phyloP scores from a whole-genome alignment of 1,284 basidiomycete species.

The Salmacisia buchloeana region DNA sequence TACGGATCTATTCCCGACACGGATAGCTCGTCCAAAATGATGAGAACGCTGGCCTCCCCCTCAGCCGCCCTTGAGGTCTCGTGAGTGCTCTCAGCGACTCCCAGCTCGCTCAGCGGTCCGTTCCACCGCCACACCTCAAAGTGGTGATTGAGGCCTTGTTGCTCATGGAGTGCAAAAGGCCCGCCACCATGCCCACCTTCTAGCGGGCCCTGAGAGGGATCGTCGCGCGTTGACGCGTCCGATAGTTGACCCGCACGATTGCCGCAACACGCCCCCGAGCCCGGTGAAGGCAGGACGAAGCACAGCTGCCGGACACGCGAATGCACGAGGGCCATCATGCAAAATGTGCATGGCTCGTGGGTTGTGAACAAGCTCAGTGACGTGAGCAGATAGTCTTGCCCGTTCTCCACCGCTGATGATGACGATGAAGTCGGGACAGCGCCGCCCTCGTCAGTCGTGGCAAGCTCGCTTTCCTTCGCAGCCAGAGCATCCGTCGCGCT shows the following conservation, averaged over 20 bases:
- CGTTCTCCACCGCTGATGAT: slow-evolving; percentile 23
- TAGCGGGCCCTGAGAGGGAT: slow-evolving; percentile 7
- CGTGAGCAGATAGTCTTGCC: slow-evolving; percentile 46
- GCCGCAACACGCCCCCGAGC: slow-evolving; percentile 42
- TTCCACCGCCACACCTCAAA: slow-evolving; percentile 52
- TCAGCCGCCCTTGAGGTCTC: too few relatives aligned
- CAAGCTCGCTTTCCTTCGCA: too few relatives aligned
- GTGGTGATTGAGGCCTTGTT: slow-evolving; percentile 51
- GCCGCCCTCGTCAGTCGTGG: too few relatives aligned
- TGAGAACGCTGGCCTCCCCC: not conserved
- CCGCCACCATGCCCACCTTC: slow-evolving; percentile 35
- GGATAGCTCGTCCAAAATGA: not conserved
- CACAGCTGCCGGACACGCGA: slow-evolving; percentile 36
- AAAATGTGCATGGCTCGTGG: slow-evolving; percentile 47
- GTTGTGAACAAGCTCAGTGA: slow-evolving; percentile 38
- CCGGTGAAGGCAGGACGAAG: slow-evolving; percentile 37
- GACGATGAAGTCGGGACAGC: too few relatives aligned
- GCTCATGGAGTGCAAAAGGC: slow-evolving; percentile 51
- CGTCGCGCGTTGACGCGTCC: slow-evolving; percentile 7
- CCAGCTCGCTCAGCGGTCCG: not conserved
- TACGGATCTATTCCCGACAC: not conserved
- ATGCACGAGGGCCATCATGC: slow-evolving; percentile 47
- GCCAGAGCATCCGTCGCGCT: too few relatives aligned
- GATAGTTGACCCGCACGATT: not conserved
- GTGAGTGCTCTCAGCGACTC: not conserved